These are phyloP conservation scores for Leishmania aethiopica DNA, from an alignment of 208 protist species.

Conservation along the genomic window DNA sequence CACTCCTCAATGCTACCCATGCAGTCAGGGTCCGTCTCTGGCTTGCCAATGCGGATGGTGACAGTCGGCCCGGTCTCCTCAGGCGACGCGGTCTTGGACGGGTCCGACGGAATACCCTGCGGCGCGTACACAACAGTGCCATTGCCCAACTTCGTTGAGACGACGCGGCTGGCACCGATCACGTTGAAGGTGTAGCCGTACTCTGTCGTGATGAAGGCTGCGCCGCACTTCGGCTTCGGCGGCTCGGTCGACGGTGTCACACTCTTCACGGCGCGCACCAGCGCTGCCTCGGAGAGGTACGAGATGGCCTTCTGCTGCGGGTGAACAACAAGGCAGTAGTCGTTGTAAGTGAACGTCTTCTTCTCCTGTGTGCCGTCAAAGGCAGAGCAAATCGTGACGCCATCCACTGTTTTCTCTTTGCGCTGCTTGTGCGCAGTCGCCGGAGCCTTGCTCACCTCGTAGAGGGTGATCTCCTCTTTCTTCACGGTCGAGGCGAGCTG, in stretches of 20 bases:
- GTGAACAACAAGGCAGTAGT: constrained; percentile 57
- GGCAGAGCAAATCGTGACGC: constrained; percentile 47
- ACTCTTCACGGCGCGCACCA: constrained; percentile 53
- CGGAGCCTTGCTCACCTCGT: constrained; percentile 42
- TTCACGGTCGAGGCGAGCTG: constrained; percentile 56
- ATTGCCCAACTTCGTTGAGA: constrained; percentile 69
- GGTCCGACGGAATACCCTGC: constrained; percentile 47
- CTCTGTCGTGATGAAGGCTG: constrained; percentile 52
- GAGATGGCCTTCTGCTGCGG: constrained; percentile 67
- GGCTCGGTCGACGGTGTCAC: constrained; percentile 37
- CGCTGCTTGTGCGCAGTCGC: constrained; percentile 37
- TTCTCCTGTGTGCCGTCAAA: constrained; percentile 60
- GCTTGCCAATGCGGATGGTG: constrained; percentile 69
- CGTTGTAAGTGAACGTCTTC: constrained; percentile 55
- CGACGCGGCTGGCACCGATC: constrained; percentile 50
- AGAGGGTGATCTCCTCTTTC: constrained; percentile 64
- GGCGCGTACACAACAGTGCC: constrained; percentile 73
- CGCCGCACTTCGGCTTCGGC: constrained; percentile 44
- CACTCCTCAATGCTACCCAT: constrained; percentile 66
- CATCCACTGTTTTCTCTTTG: constrained; percentile 50
- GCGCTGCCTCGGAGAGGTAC: constrained; percentile 42
- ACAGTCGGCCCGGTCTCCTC: constrained; percentile 67
- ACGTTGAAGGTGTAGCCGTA: constrained; percentile 69
- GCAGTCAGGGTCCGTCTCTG: constrained; percentile 76
- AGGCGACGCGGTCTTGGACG: constrained; percentile 28